Evolutionary conservation across 371 early-diverging fungal species (phyloP), one percentile per base, ranked within the genome.

Genomic region (Quaeritorhiza haematococci): DNA sequence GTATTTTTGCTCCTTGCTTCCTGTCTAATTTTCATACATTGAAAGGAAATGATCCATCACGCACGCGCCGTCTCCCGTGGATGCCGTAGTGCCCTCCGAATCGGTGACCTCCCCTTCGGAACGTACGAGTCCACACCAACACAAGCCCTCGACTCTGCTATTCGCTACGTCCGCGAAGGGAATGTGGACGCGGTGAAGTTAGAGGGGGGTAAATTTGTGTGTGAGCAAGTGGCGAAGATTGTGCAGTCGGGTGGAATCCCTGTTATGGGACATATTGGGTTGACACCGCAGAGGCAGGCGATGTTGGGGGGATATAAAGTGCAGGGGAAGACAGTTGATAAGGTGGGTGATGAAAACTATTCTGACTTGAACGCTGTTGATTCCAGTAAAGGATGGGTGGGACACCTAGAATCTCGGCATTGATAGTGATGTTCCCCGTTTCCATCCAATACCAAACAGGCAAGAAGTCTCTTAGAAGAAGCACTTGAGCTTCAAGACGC

Each of bases 121-220:
- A 80, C 91, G 13, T 97, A 93, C 70, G 92, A 95, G 67, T 68
- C 77, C 4, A 76, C 72, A 50, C 78, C 89, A 3, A 76, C 81
- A 34, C 78, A 86, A 30, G 94, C 94, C 13, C 73, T 96, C 26
- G 66, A 69, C 34, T 85, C 79, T 27, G 82, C 93, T 1, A 78
- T 93, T 53, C 83, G 92, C 3, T 82, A 90, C 63, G 67, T 94
- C 45, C 84, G 67, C 58, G 96, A 97, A 66, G 95, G 91, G 23
- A 76, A 86, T 46, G 86, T 84, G n/a, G 96, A 95, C 73, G 92
- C 93, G 3, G 91, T 98, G 32, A 98, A 98, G 71, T 70, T 98
- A 46, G 98, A 98, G 70, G 95, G 93, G 13, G 98, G 96, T 17
- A 55, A 45, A 1, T 92, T 93, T 55, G 87, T 92, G 79, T 83